Conservation (phyloP, 352 stramenopile species). For the Phytophthora hibernalis region DNA sequence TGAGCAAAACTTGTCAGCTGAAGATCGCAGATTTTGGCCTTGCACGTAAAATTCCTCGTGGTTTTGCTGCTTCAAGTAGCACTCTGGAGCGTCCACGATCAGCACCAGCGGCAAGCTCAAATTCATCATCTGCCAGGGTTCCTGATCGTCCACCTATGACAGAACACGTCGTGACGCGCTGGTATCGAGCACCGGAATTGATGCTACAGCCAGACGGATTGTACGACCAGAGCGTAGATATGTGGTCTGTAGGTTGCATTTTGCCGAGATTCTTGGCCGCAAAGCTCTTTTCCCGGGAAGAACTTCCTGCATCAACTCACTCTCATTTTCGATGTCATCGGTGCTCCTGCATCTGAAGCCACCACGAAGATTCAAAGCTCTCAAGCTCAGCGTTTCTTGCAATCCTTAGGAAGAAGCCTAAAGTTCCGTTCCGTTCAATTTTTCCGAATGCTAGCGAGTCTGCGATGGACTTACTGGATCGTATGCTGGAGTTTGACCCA, state of each 20-base stretch:
- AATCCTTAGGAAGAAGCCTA: slow-evolving; percentile 63
- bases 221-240: slow-evolving; percentile 91
- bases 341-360: slow-evolving; percentile 54
- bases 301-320: slow-evolving; percentile 86
- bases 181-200: slow-evolving; percentile 92
- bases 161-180: slow-evolving; percentile 89
- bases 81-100: slow-evolving; percentile 54
- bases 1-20: slow-evolving; percentile 80
- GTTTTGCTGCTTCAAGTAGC: slow-evolving; percentile 1
- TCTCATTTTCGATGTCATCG: slow-evolving; percentile 82
- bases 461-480: slow-evolving; percentile 70
- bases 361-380: slow-evolving; percentile 70
- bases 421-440: slow-evolving; percentile 56
- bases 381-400: slow-evolving; percentile 76
- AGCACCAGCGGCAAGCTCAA: slow-evolving; percentile 41
- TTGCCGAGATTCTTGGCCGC: slow-evolving; percentile 77
- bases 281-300: slow-evolving; percentile 82
- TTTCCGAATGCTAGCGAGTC: slow-evolving; percentile 62
- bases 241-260: slow-evolving; percentile 92
- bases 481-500: slow-evolving; percentile 74
- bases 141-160: slow-evolving; percentile 66
- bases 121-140: slow-evolving; percentile 6
- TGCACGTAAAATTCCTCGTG: slow-evolving; percentile 59
- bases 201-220: slow-evolving; percentile 91
- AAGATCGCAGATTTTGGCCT: slow-evolving; percentile 88